Evolutionary conservation across 768 basidiomycete species (phyloP), one percentile per base, ranked within the genome.

Genomic region (Russula emetica): DNA sequence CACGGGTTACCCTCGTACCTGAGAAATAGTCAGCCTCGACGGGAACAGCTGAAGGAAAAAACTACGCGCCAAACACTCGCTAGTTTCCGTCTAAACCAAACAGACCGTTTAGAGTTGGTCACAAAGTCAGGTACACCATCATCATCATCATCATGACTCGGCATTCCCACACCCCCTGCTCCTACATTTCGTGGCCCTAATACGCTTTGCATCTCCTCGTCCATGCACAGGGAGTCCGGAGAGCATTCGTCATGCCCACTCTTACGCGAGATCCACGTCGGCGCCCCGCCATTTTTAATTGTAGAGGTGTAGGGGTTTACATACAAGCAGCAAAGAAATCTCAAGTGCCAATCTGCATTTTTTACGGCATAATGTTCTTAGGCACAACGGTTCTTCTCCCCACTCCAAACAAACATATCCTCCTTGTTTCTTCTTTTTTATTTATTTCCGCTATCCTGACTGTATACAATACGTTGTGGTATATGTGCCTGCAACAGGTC

Each of bases 1-100:
- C 75, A 98, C 91, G 97, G 97, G 75, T 97, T 98, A 47, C 96
- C 96, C 74, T 99, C 96, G 71, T 98, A 98, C 95, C 95, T 98
- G 64, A 57, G 65, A n/a, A 11, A 44, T 32, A 51, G 24, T 63
- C 59, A 63, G 66, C n/a, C 66, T 49, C 56, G 62, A 59, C 61
- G 36, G 32, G 66, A 70, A 63, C 22, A 60, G 14, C 32, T 22
- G 60, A 67, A 56, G 44, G 34, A 52, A 66, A 67, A 55, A 66
- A 67, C 45, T 47, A 77, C 87, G 74, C 72, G 94, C 97, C 97
- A 99, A 40, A 99, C 90, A 69, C 94, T 96, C 11, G 87, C 97
- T 30, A 99, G 49, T n/a, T 11, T 36, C 53, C 53, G 53, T 54
- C 34, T 50, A 24, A 47, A 22, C 36, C 11, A 20, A 38, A 38